Conservation (phyloP, 1,139 yeast species). For the Suhomyces taliae region DNA sequence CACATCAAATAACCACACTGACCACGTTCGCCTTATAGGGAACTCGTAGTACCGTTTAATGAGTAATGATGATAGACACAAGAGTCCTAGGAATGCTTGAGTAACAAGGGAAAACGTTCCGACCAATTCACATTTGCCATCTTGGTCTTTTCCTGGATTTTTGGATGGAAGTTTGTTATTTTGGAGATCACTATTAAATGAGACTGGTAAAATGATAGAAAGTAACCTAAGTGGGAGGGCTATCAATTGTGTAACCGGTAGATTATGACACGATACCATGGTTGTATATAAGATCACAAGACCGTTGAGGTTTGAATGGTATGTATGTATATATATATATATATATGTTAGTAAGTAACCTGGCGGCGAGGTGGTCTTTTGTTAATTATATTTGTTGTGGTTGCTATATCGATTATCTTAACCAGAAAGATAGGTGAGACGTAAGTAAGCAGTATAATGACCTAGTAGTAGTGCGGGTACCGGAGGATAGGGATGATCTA, state of each 20-base stretch:
- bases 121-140: slow-evolving; percentile 56
- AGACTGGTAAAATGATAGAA: slow-evolving; percentile 10
- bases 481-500: no score
- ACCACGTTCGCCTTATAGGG: slow-evolving; percentile 81
- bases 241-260: slow-evolving; percentile 10
- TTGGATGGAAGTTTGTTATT: slow-evolving; percentile 2
- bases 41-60: slow-evolving; percentile 75
- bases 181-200: slow-evolving; percentile 4
- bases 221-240: slow-evolving; percentile 11
- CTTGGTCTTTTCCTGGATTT: slow-evolving; percentile 8
- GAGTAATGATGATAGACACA: slow-evolving; percentile 73
- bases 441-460: no score
- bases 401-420: no score
- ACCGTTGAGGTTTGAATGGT: not conserved
- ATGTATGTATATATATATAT: not conserved
- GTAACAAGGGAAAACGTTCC: slow-evolving; percentile 72
- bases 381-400: no score
- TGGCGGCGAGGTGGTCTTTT: no score
- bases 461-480: no score
- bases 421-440: no score
- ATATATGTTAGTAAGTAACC: no score
- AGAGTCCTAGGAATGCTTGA: slow-evolving; percentile 66
- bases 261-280: slow-evolving; percentile 7
- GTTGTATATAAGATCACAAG: not conserved
- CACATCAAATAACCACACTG: slow-evolving; percentile 87